Conservation (phyloP, 1,284 basidiomycete species). For the Marasmius tenuissimus region DNA sequence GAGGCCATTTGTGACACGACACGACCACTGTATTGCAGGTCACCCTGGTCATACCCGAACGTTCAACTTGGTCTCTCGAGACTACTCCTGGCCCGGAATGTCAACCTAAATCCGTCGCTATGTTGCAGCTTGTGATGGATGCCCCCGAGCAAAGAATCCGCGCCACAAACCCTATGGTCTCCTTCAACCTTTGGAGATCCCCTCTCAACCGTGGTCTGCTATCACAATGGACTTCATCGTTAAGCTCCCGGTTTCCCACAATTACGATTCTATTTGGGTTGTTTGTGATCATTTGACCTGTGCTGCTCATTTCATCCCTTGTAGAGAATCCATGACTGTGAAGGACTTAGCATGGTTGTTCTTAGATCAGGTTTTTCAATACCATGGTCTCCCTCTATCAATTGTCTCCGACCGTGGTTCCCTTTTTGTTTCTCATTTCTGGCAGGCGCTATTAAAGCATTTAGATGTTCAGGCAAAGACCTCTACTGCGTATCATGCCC, state of each 20-base stretch:
- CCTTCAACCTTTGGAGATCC: slow-evolving; percentile 33
- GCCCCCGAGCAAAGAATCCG: slow-evolving; percentile 29
- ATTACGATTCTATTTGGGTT: slow-evolving; percentile 37
- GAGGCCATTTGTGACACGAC: too few species aligned
- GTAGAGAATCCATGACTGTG: not conserved
- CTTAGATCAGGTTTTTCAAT: slow-evolving; percentile 28
- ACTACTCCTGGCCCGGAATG: slow-evolving; percentile 19
- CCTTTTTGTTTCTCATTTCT: slow-evolving; percentile 33
- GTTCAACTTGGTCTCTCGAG: not conserved
- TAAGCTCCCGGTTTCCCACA: slow-evolving; percentile 31
- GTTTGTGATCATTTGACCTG: slow-evolving; percentile 40
- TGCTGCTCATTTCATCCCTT: slow-evolving; percentile 29
- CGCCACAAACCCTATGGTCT: slow-evolving; percentile 33
- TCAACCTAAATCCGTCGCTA: slow-evolving; percentile 25
- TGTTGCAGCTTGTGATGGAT: slow-evolving; percentile 31
- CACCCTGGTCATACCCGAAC: too few species aligned
- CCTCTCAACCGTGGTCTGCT: slow-evolving; percentile 28
- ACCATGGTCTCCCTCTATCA: slow-evolving; percentile 30
- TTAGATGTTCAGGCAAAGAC: slow-evolving; percentile 21
- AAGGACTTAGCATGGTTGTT: slow-evolving; percentile 28
- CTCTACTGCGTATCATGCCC: slow-evolving; percentile 31
- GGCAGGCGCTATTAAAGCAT: slow-evolving; percentile 20
- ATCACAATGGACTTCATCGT: slow-evolving; percentile 42
- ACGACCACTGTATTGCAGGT: too few species aligned
- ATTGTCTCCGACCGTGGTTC: slow-evolving; percentile 31